Conservation (phyloP, 2,329 filamentous ascomycete species). For the Colletotrichum australisinense region DNA sequence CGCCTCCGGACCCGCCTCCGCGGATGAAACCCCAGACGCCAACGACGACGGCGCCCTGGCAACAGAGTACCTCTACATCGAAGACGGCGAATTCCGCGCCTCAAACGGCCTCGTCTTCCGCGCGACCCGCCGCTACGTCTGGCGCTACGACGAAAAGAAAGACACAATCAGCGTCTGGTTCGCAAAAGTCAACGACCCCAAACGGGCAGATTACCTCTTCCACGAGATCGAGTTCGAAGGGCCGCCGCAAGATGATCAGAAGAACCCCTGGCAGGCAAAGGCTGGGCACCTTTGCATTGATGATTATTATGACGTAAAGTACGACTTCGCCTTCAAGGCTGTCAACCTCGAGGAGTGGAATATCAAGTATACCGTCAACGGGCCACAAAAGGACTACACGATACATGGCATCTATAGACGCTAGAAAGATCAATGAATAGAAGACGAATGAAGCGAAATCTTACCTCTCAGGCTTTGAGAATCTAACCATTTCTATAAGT, state of each 20-base stretch:
- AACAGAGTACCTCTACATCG: slow-evolving; percentile 75
- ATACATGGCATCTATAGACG: slow-evolving; percentile 66
- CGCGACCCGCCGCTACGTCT: slow-evolving; percentile 76
- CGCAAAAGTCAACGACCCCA: slow-evolving; percentile 70
- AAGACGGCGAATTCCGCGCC: slow-evolving; percentile 73
- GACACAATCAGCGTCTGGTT: slow-evolving; percentile 81
- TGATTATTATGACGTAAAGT: slow-evolving; percentile 78
- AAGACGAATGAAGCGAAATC: neutral
- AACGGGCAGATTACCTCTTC: slow-evolving; percentile 78
- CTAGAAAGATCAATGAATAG: slow-evolving; percentile 28
- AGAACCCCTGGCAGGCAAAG: slow-evolving; percentile 69
- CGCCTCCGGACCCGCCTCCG: slow-evolving; percentile 34
- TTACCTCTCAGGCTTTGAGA: neutral
- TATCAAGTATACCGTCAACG: slow-evolving; percentile 74
- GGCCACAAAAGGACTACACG: slow-evolving; percentile 80
- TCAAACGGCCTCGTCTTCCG: slow-evolving; percentile 66
- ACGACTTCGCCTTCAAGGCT: slow-evolving; percentile 73
- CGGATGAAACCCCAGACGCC: slow-evolving; percentile 22
- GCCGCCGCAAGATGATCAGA: slow-evolving; percentile 45
- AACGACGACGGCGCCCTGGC: slow-evolving; percentile 48
- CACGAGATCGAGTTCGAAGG: slow-evolving; percentile 75
- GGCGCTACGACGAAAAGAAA: slow-evolving; percentile 71
- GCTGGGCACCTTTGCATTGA: slow-evolving; percentile 77
- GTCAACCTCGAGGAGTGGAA: slow-evolving; percentile 68
- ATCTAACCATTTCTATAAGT: slow-evolving; percentile 6